Conservation (phyloP, 768 basidiomycete species). For the Lactifluus piperatus region DNA sequence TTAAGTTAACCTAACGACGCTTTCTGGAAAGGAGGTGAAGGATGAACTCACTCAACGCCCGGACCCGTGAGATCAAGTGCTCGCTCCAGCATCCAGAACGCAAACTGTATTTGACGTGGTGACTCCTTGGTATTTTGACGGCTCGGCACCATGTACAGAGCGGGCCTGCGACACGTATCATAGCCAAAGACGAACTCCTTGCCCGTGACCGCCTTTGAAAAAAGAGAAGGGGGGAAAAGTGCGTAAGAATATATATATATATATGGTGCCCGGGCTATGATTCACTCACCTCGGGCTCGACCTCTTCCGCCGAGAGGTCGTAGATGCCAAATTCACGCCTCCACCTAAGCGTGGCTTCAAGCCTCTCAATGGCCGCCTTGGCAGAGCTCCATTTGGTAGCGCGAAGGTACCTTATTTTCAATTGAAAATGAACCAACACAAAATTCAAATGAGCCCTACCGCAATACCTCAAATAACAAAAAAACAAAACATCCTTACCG, state of each 20-base stretch:
- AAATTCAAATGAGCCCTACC: too few relatives aligned
- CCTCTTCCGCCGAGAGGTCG: constrained; percentile 49
- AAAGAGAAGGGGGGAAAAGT: neutral
- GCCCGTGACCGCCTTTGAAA: constrained; percentile 60
- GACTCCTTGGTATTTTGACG: constrained; percentile 73
- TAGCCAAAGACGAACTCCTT: constrained; percentile 76
- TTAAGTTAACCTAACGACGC: neutral
- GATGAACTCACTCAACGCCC: constrained; percentile 61
- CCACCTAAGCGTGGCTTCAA: constrained; percentile 73
- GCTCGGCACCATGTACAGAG: constrained; percentile 55
- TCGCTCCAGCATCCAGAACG: constrained; percentile 73
- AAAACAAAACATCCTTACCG: constrained; percentile 33
- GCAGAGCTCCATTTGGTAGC: constrained; percentile 65
- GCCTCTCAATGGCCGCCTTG: constrained; percentile 46
- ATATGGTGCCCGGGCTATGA: too few relatives aligned
- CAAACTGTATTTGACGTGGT: constrained; percentile 59
- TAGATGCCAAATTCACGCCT: constrained; percentile 71
- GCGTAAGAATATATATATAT: too few relatives aligned
- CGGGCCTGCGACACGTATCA: constrained; percentile 57
- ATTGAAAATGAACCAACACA: too few relatives aligned
- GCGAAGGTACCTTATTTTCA: constrained; percentile 53
- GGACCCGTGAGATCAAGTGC: constrained; percentile 69
- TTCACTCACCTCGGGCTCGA: constrained; percentile 60
- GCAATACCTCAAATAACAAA: too few relatives aligned
- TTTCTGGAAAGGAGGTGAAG: neutral